Evolutionary conservation across 352 stramenopile genomes (phyloP).

Genomic region (Bremia lactucae): DNA sequence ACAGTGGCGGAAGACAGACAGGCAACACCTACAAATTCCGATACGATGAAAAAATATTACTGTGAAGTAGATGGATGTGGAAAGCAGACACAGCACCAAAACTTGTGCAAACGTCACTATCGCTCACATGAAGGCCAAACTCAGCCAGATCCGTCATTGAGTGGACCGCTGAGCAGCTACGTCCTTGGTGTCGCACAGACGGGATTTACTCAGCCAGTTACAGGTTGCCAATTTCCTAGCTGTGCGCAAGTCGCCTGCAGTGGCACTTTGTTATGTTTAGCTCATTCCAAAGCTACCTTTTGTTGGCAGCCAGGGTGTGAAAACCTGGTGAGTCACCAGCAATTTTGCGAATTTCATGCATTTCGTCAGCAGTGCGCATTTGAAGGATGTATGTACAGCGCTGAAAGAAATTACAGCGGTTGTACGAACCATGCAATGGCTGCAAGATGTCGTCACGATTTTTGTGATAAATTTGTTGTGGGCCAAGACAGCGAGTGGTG

Average conservation of each 20-base stretch:
- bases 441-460: constrained; percentile 37
- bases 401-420: constrained; percentile 23
- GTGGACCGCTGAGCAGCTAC: constrained; percentile 1
- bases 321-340: constrained; percentile 35
- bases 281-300: constrained; percentile 39
- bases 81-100: constrained; percentile 52
- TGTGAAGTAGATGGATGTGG: constrained; percentile 49
- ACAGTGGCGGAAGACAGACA: constrained; percentile 9
- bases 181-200: neutral
- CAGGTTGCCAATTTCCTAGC: constrained; percentile 30
- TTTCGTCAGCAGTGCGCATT: constrained; percentile 45
- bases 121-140: constrained; percentile 23
- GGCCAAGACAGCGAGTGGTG: constrained; percentile 24
- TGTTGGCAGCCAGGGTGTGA: constrained; percentile 55
- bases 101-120: constrained; percentile 58
- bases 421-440: constrained; percentile 37
- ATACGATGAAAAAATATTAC: constrained; percentile 53
- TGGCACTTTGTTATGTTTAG: constrained; percentile 28
- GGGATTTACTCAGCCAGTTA: constrained; percentile 1
- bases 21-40: constrained; percentile 6
- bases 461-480: constrained; percentile 57
- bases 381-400: constrained; percentile 37
- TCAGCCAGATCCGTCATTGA: constrained; percentile 4
- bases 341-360: constrained; percentile 50
- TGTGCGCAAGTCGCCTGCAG: constrained; percentile 24